phyloP scores from a whole-genome alignment of 176 grass and related monocot species.

The Avena atlantica region DNA sequence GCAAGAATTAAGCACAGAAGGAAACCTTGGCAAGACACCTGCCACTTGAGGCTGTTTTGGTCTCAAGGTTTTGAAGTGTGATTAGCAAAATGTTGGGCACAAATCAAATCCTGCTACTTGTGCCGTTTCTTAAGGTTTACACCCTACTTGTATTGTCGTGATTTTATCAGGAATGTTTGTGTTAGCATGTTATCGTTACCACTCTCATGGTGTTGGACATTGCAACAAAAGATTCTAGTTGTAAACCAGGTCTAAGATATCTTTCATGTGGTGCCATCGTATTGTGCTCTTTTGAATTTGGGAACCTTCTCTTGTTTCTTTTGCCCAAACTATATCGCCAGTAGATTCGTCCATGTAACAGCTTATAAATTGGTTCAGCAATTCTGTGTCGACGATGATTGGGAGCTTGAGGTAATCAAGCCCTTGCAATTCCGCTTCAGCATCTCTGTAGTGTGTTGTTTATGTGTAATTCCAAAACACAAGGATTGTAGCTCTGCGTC shows the following conservation, averaged over 20 bases:
- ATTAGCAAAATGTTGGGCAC: not conserved
- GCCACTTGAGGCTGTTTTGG: not conserved
- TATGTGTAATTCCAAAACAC: no score
- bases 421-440: no score
- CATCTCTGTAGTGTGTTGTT: no score
- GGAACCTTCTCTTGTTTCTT: not conserved
- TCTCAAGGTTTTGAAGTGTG: not conserved
- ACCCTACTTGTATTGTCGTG: not conserved
- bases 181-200: not conserved
- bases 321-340: not conserved
- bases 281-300: not conserved
- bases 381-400: no score
- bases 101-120: not conserved
- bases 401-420: no score
- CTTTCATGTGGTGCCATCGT: not conserved
- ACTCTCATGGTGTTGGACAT: not conserved
- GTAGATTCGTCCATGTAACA: not conserved
- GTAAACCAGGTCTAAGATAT: not conserved
- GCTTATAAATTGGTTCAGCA: no score
- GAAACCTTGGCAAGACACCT: constrained; percentile 15
- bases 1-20: constrained; percentile 44
- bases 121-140: not conserved
- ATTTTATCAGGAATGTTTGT: not conserved
- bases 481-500: no score
- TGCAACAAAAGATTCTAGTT: not conserved